Conservation (phyloP, 257 asterid genomes). For the Solanum appendiculatum region DNA sequence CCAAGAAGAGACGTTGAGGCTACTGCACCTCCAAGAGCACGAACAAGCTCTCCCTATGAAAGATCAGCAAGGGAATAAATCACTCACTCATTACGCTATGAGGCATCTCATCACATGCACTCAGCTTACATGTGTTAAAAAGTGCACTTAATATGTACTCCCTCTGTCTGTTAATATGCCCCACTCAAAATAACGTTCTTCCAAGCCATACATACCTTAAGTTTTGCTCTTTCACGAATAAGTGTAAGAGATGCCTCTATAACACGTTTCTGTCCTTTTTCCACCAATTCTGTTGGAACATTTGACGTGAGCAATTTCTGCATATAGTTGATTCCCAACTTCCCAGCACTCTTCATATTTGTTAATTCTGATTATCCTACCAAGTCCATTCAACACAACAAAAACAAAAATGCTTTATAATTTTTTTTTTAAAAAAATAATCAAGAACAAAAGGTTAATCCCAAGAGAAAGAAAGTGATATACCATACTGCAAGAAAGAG, state of each 20-base stretch:
- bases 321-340: slow-evolving; percentile 72
- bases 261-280: slow-evolving; percentile 93
- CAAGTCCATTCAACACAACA: neutral
- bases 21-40: slow-evolving; percentile 79
- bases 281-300: slow-evolving; percentile 71
- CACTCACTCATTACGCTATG: neutral
- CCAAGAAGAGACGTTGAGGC: slow-evolving; percentile 94
- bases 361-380: slow-evolving; percentile 4
- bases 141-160: no score
- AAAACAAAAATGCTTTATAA: no score
- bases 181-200: neutral
- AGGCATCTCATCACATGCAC: neutral
- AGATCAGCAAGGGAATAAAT: neutral
- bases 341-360: slow-evolving; percentile 56
- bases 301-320: slow-evolving; percentile 64
- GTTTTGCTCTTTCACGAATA: slow-evolving; percentile 96
- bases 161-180: no score
- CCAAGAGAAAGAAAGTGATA: no score
- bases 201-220: slow-evolving; percentile 44
- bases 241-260: slow-evolving; percentile 94
- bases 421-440: no score
- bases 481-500: no score
- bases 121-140: no score
- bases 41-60: slow-evolving; percentile 75
- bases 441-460: no score